Evolutionary conservation across 2,329 filamentous ascomycete genomes (phyloP), one percentile per base, ranked within the genome.

Genomic region (Colletotrichum melonis): DNA sequence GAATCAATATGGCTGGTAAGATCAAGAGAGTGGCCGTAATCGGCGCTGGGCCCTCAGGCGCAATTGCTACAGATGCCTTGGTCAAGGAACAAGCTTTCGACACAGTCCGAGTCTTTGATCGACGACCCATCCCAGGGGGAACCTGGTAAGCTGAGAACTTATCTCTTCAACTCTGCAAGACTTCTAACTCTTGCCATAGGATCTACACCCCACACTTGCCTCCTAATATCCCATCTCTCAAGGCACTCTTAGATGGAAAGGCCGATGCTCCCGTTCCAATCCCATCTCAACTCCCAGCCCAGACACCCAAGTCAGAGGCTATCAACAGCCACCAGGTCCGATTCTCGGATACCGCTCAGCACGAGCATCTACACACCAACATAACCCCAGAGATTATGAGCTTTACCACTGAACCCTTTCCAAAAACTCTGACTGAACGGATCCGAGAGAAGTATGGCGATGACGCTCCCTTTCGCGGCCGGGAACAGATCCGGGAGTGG

Each of bases 281-380:
- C 6, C 88, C 87, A 0, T 30, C 79, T 0, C 73, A 79, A 6
- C 78, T 89, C 1, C 88, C 88, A 1, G 79, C 82, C 0, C 81
- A 83, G 68, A 84, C 82, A 0, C 80, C 82, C 0, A 80, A 82
- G 42, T 82, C 82, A 16, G 78, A 80, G 24, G 74, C 73, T 2
- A 67, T 81, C 30, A 82, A 81, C 59, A 77, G 72, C 9, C 78
- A 82, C 14, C 83, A 86, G 72, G 79, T 84, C 42, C 84, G 88
- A 6, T 89, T 87, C 75, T 83, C 83, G 1, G 88, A 89, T 70
- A 87, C 88, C 0, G 85, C 87, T 1, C 84, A 90, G 28, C 90
- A 92, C 75, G 86, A 88, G 14, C 83, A 87, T n/a, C 80, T 92
- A 26, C 88, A 91, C 74, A 91, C 88, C 38, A 92, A 91, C 76